Base-by-base conservation (phyloP, 169 alveolate species). In the Plasmodium coatneyi region DNA sequence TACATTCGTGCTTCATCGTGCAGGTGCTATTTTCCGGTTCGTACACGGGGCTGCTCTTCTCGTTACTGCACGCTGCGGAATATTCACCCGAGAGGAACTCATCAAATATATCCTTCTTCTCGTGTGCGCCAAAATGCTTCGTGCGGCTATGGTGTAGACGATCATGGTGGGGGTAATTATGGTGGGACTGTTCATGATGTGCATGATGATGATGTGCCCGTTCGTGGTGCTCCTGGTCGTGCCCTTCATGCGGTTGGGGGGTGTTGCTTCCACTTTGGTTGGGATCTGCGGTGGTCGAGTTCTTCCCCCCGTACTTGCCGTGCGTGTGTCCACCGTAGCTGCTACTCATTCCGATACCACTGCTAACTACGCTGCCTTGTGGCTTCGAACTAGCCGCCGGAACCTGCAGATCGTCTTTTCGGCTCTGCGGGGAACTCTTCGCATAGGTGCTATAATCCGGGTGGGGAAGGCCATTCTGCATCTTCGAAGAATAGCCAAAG, bases 401-500 rank as follows among this genome's bases (percentile, higher is more conserved):
- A 1, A 30, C 71, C 46, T 70, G 41, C 32, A 43, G 34, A 1
- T 83, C 92, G 52, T 66, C 82, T 39, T 71, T 83, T 30, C 74
- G 71, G 54, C 74, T 83, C 19, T 70, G 83, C 41, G n/a, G 52
- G n/a, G 71, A 36, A 39, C 52, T 71, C 34, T 71, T 83, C 10
- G 76, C 56, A 32, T 30, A 5, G 19, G 43, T 60, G 76, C 70
- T 49, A 66, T 89, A 70, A 52, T 89, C 94, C 36, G 39, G 49
- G 71, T 60, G 39, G 19, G 72, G 74, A 7, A 91, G 71, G 54
- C 46, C 43, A 14, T 41, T 70, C 56, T 70, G 79, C 12, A 81
- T 16, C 28, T 41, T 80, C 32, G 95, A 49, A 4, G 95, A 91
- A 72, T 91, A 81, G 7, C 92, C 95, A 74, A 81, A 80, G 74